Conservation (phyloP, 805 yeast genomes). For the Kodamaea jinghongensis region DNA sequence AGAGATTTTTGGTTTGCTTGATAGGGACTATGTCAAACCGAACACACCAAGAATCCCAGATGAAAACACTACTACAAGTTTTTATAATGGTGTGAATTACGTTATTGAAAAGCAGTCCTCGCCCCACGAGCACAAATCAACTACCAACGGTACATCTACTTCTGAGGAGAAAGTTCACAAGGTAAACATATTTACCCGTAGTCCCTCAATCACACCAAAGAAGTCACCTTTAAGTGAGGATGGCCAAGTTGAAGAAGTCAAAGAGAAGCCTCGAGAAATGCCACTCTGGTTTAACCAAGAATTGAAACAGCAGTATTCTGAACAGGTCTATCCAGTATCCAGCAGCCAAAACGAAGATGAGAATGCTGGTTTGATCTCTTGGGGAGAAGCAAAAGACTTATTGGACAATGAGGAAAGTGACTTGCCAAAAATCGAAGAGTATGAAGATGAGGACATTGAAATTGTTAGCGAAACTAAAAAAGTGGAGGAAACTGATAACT, state of each 20-base stretch:
- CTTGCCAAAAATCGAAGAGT: slow-evolving; percentile 2
- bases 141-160: too few species aligned
- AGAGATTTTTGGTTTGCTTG: too few species aligned
- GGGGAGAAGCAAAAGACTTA: slow-evolving; percentile 44
- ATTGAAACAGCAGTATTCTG: slow-evolving; percentile 2
- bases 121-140: too few species aligned
- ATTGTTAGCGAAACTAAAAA: slow-evolving; percentile 9
- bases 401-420: slow-evolving; percentile 15
- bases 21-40: too few species aligned
- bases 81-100: neutral
- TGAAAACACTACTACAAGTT: neutral
- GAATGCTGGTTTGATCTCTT: slow-evolving; percentile 49
- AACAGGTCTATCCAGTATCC: slow-evolving; percentile 1
- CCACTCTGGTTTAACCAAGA: slow-evolving; percentile 28
- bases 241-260: neutral
- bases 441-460: slow-evolving; percentile 4
- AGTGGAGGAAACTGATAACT: slow-evolving; percentile 2
- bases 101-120: too few species aligned
- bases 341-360: slow-evolving; percentile 35
- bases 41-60: neutral
- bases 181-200: too few species aligned
- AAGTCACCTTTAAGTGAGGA: neutral
- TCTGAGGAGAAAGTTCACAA: too few species aligned
- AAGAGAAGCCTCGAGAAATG: slow-evolving; percentile 4
- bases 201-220: too few species aligned